A percentile compares a stretch with the other conserved stretches of the same genome.
Conservation (phyloP, 768 basidiomycete species). For the Hypholoma fasciculare region DNA sequence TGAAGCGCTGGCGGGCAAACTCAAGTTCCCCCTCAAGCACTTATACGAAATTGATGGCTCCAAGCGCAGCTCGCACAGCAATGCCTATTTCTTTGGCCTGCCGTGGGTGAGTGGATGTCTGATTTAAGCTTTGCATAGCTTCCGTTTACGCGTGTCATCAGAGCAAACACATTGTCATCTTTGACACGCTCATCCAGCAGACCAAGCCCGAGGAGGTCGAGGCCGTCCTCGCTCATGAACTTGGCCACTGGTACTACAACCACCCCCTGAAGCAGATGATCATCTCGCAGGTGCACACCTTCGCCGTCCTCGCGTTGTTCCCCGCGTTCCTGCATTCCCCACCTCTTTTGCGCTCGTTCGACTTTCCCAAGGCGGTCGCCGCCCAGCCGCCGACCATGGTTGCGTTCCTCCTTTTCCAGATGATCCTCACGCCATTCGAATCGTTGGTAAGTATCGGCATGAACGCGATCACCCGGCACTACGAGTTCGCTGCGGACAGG, state of each 20-base stretch:
- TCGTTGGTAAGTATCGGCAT: slow-evolving; percentile 69
- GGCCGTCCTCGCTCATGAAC: slow-evolving; percentile 96
- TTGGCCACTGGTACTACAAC: slow-evolving; percentile 93
- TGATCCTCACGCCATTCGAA: slow-evolving; percentile 81
- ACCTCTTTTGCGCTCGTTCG: slow-evolving; percentile 77
- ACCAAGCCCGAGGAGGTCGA: slow-evolving; percentile 91
- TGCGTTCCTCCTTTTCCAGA: slow-evolving; percentile 88
- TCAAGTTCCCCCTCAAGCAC: slow-evolving; percentile 93
- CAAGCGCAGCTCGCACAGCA: slow-evolving; percentile 92
- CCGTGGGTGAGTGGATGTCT: slow-evolving; percentile 67
- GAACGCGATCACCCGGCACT: slow-evolving; percentile 82
- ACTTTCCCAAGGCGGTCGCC: slow-evolving; percentile 67
- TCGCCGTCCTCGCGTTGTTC: slow-evolving; percentile 83
- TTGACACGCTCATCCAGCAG: slow-evolving; percentile 94
- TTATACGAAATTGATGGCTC: slow-evolving; percentile 97
- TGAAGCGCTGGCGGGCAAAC: slow-evolving; percentile 72
- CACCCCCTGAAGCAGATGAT: slow-evolving; percentile 90
- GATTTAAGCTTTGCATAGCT: neutral
- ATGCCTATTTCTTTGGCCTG: slow-evolving; percentile 98
- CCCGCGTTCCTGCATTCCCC: slow-evolving; percentile 87
- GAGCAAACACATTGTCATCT: slow-evolving; percentile 96
- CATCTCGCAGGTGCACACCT: slow-evolving; percentile 86
- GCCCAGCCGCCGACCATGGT: slow-evolving; percentile 76
- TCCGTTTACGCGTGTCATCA: slow-evolving; percentile 22
- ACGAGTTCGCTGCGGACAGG: slow-evolving; percentile 92